Evolutionary conservation across 495 filamentous ascomycete genomes (phyloP), one percentile per base, ranked within the genome.

Genomic region (Xylaria nigripes): DNA sequence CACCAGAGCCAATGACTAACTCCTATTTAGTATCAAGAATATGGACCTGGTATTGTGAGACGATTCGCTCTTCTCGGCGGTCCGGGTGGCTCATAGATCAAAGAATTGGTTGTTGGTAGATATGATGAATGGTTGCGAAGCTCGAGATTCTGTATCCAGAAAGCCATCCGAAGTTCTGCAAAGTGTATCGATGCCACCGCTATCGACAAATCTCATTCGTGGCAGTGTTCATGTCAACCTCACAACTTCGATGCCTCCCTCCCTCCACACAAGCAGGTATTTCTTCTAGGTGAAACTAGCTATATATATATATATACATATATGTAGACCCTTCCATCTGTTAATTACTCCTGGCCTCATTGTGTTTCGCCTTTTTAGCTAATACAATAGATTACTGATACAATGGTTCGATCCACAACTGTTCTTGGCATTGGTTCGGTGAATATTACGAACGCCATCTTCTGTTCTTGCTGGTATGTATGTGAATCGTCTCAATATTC

Each of bases 51-150:
- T 67, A 96, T 98, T 69, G 93, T 97, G 45, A 82, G 93, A 70
- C 83, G 93, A 68, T 98, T 96, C 70, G 92, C 92, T 34, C 75
- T 97, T 55, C 78, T 98, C 55, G 93, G 93, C 68, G 93, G 93
- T 9, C 93, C 93, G 24, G 93, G 93, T 30, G 76, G 78, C 51
- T 79, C 78, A 54, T 80, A 75, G 23, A 4, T 25, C 6, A 45
- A 45, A 38, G 9, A 44, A 42, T 19, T 18, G 32, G 44, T n/a
- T 16, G 32, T 48, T 22, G 16, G 32, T 42, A 32, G 18, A 48
- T 23, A 42, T 27, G 38, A 50, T 50, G 27, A 29, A 48, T 13
- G 24, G 16, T 24, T 23, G 4, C 36, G 13, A n/a, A 29, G 40
- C 21, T 4, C 13, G 34, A 43, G 34, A 8, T 3, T 4, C 19